Conservation (phyloP, 2,329 filamentous ascomycete species). For the Penicillium sp. region DNA sequence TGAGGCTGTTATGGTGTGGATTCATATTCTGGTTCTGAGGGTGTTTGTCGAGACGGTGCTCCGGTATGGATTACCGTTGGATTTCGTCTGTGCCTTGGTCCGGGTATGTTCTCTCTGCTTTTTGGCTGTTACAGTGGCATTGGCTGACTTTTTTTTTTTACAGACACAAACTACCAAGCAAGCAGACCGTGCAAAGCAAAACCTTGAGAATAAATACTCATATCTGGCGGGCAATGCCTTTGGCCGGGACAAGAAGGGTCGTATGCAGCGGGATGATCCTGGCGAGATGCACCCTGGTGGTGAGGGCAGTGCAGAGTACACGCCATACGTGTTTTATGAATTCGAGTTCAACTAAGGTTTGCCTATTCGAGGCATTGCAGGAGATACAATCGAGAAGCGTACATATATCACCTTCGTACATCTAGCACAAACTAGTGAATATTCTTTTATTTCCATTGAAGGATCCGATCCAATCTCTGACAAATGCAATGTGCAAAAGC, state of each 20-base stretch:
- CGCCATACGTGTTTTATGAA: slow-evolving; percentile 95
- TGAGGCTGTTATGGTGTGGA: slow-evolving; percentile 93
- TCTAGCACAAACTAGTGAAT: slow-evolving; percentile 20
- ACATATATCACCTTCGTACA: slow-evolving; percentile 24
- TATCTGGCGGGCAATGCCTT: slow-evolving; percentile 95
- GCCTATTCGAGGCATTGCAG: background rate
- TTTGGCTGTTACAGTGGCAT: background rate
- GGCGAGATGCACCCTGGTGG: slow-evolving; percentile 78
- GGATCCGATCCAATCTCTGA: background rate
- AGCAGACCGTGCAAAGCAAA: slow-evolving; percentile 72
- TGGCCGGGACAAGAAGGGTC: slow-evolving; percentile 87
- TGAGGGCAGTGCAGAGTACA: slow-evolving; percentile 75
- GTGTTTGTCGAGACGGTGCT: slow-evolving; percentile 99
- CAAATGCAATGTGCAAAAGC: slow-evolving; percentile 7
- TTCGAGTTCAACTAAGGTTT: slow-evolving; percentile 67
- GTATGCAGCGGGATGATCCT: slow-evolving; percentile 85
- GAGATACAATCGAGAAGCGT: slow-evolving; percentile 8
- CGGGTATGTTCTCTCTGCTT: slow-evolving; percentile 59
- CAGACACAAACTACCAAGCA: slow-evolving; percentile 76
- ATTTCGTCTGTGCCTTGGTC: slow-evolving; percentile 81
- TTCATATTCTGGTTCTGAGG: slow-evolving; percentile 83
- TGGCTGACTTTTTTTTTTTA: background rate
- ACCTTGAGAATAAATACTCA: slow-evolving; percentile 79
- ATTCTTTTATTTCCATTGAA: background rate
- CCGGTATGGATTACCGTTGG: slow-evolving; percentile 85